These are phyloP conservation scores for Aureobasidium sp. DNA, from an alignment of 2,329 filamentous ascomycete genomes.

Conservation along the genomic window DNA sequence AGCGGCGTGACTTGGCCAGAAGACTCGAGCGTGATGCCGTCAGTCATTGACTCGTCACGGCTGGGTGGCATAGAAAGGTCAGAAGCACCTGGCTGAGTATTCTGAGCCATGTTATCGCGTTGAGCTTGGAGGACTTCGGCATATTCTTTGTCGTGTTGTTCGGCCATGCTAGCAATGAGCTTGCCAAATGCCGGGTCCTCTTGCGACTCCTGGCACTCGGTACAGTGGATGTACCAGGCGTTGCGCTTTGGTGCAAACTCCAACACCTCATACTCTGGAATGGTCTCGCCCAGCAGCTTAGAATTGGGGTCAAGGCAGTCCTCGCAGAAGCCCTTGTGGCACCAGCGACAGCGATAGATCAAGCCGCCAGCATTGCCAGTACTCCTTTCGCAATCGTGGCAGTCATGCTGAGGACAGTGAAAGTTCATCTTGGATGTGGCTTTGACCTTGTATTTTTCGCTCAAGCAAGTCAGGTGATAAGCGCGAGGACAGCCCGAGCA, in stretches of 20 bases:
- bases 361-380: slow-evolving; percentile 43
- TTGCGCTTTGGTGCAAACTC: slow-evolving; percentile 36
- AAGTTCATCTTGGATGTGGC: slow-evolving; percentile 38
- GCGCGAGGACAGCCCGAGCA: slow-evolving; percentile 49
- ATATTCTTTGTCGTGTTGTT: not conserved
- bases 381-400: slow-evolving; percentile 46
- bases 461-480: slow-evolving; percentile 48
- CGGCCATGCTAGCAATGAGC: not conserved
- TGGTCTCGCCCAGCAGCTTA: slow-evolving; percentile 44
- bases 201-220: slow-evolving; percentile 36
- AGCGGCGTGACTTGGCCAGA: slow-evolving; percentile 6
- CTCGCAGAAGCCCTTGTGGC: slow-evolving; percentile 50
- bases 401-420: slow-evolving; percentile 51
- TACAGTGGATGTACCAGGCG: slow-evolving; percentile 49
- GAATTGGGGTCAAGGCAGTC: slow-evolving; percentile 48
- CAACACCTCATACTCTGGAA: slow-evolving; percentile 48
- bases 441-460: slow-evolving; percentile 34
- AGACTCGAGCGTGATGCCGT: slow-evolving; percentile 4
- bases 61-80: not conserved
- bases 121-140: not conserved
- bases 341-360: slow-evolving; percentile 49
- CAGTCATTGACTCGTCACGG: slow-evolving; percentile 6
- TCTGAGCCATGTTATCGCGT: not conserved
- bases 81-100: not conserved
- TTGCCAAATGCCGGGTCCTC: slow-evolving; percentile 18